These are phyloP conservation scores for Gentiana straminea DNA, from an alignment of 257 asterid genomes.

Conservation along the genomic window DNA sequence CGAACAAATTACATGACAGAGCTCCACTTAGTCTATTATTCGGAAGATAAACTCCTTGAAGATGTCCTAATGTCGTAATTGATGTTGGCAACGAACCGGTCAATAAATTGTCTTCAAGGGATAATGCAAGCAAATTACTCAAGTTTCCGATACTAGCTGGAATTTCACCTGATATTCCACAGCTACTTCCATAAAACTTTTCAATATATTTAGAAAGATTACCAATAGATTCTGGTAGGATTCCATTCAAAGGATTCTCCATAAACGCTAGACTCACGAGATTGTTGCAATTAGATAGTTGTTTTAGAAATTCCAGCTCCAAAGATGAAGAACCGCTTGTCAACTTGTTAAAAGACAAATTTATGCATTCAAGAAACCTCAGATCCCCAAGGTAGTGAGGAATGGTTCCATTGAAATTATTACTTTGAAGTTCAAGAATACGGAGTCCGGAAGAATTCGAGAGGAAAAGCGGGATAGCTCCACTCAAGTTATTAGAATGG, in stretches of 20 bases:
- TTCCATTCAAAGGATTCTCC: neutral
- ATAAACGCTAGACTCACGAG: accelerated
- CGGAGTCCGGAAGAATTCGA: constrained; percentile 2
- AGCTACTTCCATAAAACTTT: too few species aligned
- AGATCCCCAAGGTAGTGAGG: constrained; percentile 12
- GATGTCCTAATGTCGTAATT: too few species aligned
- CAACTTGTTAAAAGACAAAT: neutral
- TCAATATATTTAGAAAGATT: neutral
- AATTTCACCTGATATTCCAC: too few species aligned
- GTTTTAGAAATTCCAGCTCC: constrained; percentile 1
- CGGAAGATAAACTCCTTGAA: too few species aligned
- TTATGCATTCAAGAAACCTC: neutral
- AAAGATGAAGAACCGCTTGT: neutral
- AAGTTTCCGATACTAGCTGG: too few species aligned
- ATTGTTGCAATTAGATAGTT: neutral
- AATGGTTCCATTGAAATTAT: constrained; percentile 17
- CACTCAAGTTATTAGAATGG: neutral
- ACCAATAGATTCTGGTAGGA: neutral
- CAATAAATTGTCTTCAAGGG: too few species aligned
- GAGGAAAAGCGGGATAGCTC: neutral
- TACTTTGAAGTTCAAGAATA: neutral
- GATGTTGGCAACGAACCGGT: too few species aligned
- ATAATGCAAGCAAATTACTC: too few species aligned
- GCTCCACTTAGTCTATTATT: too few species aligned
- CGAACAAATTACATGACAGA: too few species aligned